These are phyloP conservation scores for Hemisphaericaspora xylanilytica DNA, from an alignment of 1,139 yeast species.

Conservation along the genomic window DNA sequence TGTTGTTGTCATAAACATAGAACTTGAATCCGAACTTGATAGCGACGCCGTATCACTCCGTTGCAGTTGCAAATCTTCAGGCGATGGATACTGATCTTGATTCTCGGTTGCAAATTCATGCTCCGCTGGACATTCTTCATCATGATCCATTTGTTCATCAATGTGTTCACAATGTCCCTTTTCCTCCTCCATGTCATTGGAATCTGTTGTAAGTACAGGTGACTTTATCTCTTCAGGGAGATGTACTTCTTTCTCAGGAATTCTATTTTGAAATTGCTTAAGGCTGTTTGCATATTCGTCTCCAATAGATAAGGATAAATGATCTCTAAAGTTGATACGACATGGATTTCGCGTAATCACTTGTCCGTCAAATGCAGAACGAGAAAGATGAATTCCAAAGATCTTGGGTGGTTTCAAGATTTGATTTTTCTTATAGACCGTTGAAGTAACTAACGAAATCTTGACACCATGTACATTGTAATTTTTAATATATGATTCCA, in stretches of 20 bases:
- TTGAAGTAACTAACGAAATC: constrained; percentile 51
- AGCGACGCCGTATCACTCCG: background rate
- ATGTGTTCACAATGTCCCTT: constrained; percentile 42
- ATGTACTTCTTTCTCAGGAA: constrained; percentile 17
- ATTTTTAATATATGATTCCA: constrained; percentile 45
- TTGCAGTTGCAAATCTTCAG: constrained; percentile 1
- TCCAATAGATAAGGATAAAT: constrained; percentile 51
- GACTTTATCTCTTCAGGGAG: constrained; percentile 11
- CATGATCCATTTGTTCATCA: constrained; percentile 25
- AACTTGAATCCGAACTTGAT: background rate
- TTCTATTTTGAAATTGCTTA: constrained; percentile 32
- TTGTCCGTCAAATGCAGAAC: constrained; percentile 76
- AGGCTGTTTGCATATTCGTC: constrained; percentile 40
- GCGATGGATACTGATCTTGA: background rate
- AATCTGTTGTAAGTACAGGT: constrained; percentile 40
- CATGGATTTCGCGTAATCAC: constrained; percentile 75
- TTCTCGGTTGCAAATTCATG: background rate
- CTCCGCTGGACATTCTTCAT: constrained; percentile 21
- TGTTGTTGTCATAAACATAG: background rate
- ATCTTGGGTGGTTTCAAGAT: constrained; percentile 68
- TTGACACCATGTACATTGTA: constrained; percentile 46
- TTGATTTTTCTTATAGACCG: constrained; percentile 63
- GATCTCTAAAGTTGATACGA: constrained; percentile 63
- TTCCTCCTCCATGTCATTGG: constrained; percentile 47
- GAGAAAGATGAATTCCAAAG: constrained; percentile 73